Conservation (phyloP, 768 basidiomycete species). For the Russula vinacea region DNA sequence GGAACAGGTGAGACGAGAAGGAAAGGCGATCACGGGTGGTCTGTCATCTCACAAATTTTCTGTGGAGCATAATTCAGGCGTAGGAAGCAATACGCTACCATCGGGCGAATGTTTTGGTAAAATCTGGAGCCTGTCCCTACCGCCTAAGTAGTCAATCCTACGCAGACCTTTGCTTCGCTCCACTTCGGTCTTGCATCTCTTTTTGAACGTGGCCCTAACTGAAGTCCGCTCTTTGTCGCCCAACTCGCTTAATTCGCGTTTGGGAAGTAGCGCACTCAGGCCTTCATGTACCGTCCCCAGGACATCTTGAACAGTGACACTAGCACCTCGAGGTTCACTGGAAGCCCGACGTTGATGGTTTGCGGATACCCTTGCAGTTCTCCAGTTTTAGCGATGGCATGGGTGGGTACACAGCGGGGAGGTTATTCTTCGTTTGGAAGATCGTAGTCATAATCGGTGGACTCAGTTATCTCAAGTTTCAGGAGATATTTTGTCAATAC, state of each 20-base stretch:
- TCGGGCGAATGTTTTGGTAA: too few relatives aligned
- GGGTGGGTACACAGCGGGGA: background rate
- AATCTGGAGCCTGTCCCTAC: background rate
- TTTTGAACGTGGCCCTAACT: background rate
- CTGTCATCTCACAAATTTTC: background rate
- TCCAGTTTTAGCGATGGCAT: background rate
- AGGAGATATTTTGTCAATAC: background rate
- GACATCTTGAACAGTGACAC: background rate
- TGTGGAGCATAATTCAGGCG: background rate
- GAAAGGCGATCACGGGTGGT: background rate
- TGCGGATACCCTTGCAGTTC: background rate
- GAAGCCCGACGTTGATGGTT: background rate
- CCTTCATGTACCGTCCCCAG: background rate
- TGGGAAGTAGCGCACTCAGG: background rate
- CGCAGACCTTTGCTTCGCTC: background rate
- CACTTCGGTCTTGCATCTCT: background rate
- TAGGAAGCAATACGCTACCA: background rate
- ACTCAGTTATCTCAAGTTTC: background rate
- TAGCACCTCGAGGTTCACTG: background rate
- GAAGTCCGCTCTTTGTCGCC: background rate
- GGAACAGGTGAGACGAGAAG: background rate
- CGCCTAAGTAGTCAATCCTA: background rate
- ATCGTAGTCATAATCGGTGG: background rate
- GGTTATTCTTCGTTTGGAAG: conserved; percentile 1
- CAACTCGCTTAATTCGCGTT: background rate